Base-by-base conservation (phyloP, 768 basidiomycete species). In the Tylopilus subfusipes region DNA sequence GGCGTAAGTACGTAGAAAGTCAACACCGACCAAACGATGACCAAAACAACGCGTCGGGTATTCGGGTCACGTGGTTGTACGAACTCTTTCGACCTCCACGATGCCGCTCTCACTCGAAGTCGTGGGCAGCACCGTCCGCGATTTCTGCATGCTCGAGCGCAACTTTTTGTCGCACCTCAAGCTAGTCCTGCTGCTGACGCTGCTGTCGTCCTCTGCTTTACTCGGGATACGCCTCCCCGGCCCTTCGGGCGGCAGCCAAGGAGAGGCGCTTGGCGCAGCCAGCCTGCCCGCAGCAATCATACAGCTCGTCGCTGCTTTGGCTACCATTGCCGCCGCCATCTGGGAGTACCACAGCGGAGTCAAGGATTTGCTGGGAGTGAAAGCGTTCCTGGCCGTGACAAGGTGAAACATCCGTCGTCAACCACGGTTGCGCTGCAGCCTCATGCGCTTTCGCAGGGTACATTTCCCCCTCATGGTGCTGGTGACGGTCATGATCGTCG, bases 101-200 rank as follows among this genome's bases (percentile, higher is more conserved):
- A 53, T 50, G 54, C 13, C 54, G 3, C 54, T 63, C 38, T 74
- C 54, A 59, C 46, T 81, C 12, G 71, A 76, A 49, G 81, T 82
- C 58, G 68, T 68, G 24, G 83, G 82, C 42, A 85, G 87, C 59
- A 74, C 75, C 7, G 85, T 85, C n/a, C 76, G 87, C 63, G 88
- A 90, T 65, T 88, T 82, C 56, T 85, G 81, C 68, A 88, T 90
- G 86, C 77, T 90, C 14, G 88, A 90, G 68, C 78, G 88, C 48
- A 90, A 90, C 60, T 72, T 88, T 47, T 74, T 90, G 30, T 78
- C 86, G 0, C 84, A 90, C 63, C 55, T 86, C 51, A 86, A 82
- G 61, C 76, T 90, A 25, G 84, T 81, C 6, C 72, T 88, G 11
- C 70, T 90, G 22, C 73, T 90, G 27, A 78, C 80, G 9, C 72